Evolutionary conservation across 2,329 filamentous ascomycete species (phyloP).

Genomic region (Dactylellina cionopaga): DNA sequence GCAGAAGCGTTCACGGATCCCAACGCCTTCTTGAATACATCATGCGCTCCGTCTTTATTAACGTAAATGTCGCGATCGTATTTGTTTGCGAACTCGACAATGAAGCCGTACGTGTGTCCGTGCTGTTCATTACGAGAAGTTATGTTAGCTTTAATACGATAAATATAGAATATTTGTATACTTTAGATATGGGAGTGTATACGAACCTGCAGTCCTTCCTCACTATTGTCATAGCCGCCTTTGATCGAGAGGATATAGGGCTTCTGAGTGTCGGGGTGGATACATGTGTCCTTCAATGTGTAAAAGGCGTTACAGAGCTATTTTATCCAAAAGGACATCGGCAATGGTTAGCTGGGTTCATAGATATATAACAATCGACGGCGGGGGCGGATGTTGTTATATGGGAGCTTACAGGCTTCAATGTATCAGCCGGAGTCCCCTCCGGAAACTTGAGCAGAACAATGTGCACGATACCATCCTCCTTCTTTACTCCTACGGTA

Average conservation of each 20-base stretch:
- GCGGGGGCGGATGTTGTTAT: no score
- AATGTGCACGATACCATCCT: conserved; percentile 38
- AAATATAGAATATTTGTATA: background rate
- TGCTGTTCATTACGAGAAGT: conserved; percentile 58
- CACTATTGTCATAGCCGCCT: conserved; percentile 49
- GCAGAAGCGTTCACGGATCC: conserved; percentile 61
- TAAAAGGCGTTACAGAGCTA: conserved; percentile 46
- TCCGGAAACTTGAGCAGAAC: conserved; percentile 36
- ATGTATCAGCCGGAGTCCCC: conserved; percentile 3
- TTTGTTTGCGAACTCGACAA: conserved; percentile 61
- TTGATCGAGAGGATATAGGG: conserved; percentile 53
- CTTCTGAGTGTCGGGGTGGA: conserved; percentile 44
- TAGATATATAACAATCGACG: background rate
- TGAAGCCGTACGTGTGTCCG: conserved; percentile 63
- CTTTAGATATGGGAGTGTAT: background rate
- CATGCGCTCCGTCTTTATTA: conserved; percentile 61
- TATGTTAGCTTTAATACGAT: no score
- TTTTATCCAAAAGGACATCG: no score
- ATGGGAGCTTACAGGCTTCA: conserved; percentile 23
- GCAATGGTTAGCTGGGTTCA: background rate
- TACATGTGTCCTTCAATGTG: conserved; percentile 45
- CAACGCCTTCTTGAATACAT: conserved; percentile 59
- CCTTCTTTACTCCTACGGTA: conserved; percentile 11
- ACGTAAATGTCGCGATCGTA: conserved; percentile 64
- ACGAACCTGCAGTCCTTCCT: conserved; percentile 28